Evolutionary conservation across 1,284 basidiomycete genomes (phyloP).

Genomic region (Xerocomus minutiporus): DNA sequence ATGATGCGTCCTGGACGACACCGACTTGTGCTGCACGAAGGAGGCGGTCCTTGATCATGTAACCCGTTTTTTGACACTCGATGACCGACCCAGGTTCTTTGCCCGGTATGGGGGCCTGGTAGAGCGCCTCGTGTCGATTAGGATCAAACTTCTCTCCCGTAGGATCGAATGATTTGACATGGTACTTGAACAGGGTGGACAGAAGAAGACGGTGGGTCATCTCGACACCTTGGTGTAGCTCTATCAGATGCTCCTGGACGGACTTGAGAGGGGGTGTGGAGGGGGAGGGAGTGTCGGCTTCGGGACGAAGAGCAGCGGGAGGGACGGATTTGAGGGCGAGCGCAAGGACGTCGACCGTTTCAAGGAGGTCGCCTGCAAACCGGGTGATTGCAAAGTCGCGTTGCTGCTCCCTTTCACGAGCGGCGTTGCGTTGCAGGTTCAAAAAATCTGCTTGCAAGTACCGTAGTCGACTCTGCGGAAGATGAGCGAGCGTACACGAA

Average conservation of each 20-base stretch:
- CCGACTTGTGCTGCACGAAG: slow-evolving; percentile 96
- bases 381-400: slow-evolving; percentile 90
- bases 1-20: slow-evolving; percentile 74
- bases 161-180: slow-evolving; percentile 89
- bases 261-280: slow-evolving; percentile 43
- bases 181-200: slow-evolving; percentile 88
- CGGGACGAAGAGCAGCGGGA: slow-evolving; percentile 39
- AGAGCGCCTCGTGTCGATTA: slow-evolving; percentile 91
- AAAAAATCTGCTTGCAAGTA: slow-evolving; percentile 93
- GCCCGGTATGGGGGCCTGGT: slow-evolving; percentile 86
- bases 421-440: slow-evolving; percentile 88
- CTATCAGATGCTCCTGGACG: slow-evolving; percentile 57
- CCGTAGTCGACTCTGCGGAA: slow-evolving; percentile 67
- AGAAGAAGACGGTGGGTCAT: slow-evolving; percentile 89
- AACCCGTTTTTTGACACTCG: slow-evolving; percentile 89
- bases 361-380: slow-evolving; percentile 87
- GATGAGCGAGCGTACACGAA: slow-evolving; percentile 4
- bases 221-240: slow-evolving; percentile 83
- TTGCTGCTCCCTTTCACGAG: slow-evolving; percentile 88
- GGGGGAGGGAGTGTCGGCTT: slow-evolving; percentile 28
- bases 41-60: slow-evolving; percentile 88
- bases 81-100: slow-evolving; percentile 89
- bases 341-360: slow-evolving; percentile 88
- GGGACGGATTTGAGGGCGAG: slow-evolving; percentile 89
- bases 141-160: slow-evolving; percentile 93